Conservation (phyloP, 306 rosid genomes). For the Cercis canadensis region DNA sequence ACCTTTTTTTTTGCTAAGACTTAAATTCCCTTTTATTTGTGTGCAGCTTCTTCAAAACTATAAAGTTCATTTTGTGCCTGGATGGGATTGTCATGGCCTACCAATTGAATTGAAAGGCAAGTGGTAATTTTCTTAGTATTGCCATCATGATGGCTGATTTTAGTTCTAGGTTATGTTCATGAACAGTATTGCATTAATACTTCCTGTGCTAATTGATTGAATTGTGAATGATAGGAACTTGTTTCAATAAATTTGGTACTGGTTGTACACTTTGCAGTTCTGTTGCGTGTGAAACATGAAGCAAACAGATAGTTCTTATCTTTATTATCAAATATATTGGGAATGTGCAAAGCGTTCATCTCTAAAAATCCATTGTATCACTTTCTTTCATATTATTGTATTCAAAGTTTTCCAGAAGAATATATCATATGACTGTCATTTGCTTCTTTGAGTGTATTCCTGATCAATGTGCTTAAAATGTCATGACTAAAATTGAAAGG, state of each 20-base stretch:
- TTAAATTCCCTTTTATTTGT: conserved; percentile 31
- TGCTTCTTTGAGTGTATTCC: too few relatives aligned
- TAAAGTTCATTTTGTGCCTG: conserved; percentile 92
- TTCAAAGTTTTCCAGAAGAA: too few relatives aligned
- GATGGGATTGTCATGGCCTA: conserved; percentile 99
- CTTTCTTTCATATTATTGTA: too few relatives aligned
- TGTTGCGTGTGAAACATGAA: neutral
- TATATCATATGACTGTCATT: too few relatives aligned
- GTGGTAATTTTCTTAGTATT: conserved; percentile 37
- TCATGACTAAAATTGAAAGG: too few relatives aligned
- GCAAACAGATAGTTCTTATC: conserved; percentile 4
- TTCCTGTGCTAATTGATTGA: neutral
- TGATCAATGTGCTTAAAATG: too few relatives aligned
- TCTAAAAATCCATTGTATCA: too few relatives aligned
- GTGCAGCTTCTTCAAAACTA: conserved; percentile 92
- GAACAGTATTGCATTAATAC: conserved; percentile 13
- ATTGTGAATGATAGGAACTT: neutral
- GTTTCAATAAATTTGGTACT: neutral
- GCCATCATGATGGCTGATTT: conserved; percentile 9
- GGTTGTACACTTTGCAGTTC: neutral
- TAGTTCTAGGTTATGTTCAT: conserved; percentile 8
- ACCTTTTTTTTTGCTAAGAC: conserved; percentile 21
- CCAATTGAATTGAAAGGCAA: conserved; percentile 99
- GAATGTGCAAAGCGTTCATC: too few relatives aligned
- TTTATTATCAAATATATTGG: too few relatives aligned